phyloP scores from a whole-genome alignment of 1,139 yeast genomes.

The Pichia sp. region DNA sequence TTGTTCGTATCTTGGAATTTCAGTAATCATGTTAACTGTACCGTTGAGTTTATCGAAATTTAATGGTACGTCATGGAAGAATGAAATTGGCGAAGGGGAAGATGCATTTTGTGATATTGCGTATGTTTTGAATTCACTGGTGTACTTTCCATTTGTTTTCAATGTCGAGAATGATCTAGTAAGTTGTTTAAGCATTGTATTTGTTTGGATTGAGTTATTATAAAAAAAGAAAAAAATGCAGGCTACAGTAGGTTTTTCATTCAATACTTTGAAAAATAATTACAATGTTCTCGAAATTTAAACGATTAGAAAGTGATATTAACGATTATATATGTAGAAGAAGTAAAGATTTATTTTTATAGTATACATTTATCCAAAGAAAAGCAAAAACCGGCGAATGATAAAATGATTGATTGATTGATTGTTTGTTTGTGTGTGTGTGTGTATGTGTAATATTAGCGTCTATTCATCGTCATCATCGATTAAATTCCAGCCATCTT shows the following conservation, averaged over 20 bases:
- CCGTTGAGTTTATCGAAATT: conserved; percentile 55
- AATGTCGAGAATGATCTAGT: conserved; percentile 25
- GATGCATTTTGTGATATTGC: conserved; percentile 25
- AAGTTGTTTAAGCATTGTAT: not conserved
- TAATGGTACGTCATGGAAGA: conserved; percentile 87
- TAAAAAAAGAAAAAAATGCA: not conserved
- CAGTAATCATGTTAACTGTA: conserved; percentile 83
- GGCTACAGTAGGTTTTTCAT: not conserved
- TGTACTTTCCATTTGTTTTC: conserved; percentile 37
- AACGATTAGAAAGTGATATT: too few relatives aligned
- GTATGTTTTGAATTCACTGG: conserved; percentile 40
- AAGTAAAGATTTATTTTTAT: too few relatives aligned
- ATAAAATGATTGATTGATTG: too few relatives aligned
- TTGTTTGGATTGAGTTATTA: not conserved
- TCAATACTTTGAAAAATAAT: too few relatives aligned
- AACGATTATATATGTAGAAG: not conserved
- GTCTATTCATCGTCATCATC: conserved; percentile 10
- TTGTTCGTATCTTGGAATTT: conserved; percentile 93
- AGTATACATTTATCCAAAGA: not conserved
- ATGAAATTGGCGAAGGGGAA: conserved; percentile 49
- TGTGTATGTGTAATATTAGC: too few relatives aligned
- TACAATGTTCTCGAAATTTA: not conserved
- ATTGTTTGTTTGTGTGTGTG: too few relatives aligned
- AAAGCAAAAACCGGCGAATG: not conserved
- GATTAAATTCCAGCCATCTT: conserved; percentile 28